phyloP scores from a whole-genome alignment of 2,329 filamentous ascomycete genomes.

The Trichoderma endophyticum region DNA sequence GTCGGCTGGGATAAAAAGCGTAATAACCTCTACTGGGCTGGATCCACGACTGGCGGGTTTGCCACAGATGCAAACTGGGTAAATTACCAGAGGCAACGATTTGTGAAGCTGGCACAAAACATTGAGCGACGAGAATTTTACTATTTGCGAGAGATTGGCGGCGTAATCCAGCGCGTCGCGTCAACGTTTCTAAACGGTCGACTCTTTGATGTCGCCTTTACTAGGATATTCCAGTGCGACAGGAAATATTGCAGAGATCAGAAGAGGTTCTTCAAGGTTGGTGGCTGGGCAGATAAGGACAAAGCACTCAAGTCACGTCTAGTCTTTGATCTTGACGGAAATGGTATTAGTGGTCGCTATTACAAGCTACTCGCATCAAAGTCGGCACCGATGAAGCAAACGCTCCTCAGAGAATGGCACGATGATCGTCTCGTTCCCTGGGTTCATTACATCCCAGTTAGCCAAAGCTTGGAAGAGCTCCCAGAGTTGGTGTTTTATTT shows the following conservation, averaged over 20 bases:
- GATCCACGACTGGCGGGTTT: constrained; percentile 51
- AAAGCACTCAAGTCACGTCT: constrained; percentile 39
- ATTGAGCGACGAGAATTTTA: constrained; percentile 24
- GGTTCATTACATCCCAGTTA: constrained; percentile 56
- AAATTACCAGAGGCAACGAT: constrained; percentile 47
- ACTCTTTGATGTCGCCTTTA: constrained; percentile 45
- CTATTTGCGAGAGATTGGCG: constrained; percentile 32
- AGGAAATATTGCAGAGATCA: constrained; percentile 36
- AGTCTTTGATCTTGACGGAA: constrained; percentile 54
- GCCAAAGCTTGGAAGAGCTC: constrained; percentile 47
- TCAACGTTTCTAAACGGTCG: constrained; percentile 36
- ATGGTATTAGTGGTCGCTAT: constrained; percentile 53
- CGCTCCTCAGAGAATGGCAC: constrained; percentile 55
- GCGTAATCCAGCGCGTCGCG: constrained; percentile 19
- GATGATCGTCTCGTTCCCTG: constrained; percentile 54
- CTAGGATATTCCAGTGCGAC: constrained; percentile 45
- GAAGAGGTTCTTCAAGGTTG: constrained; percentile 29
- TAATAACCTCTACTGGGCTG: constrained; percentile 55
- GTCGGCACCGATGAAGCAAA: constrained; percentile 49
- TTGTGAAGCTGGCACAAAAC: constrained; percentile 38
- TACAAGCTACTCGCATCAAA: constrained; percentile 48
- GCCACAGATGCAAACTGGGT: constrained; percentile 36
- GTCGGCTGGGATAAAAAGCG: constrained; percentile 47
- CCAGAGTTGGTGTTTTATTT: constrained; percentile 50
- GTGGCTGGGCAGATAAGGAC: constrained; percentile 33